These are phyloP conservation scores for Ascochyta koolunga DNA, from an alignment of 2,329 filamentous ascomycete genomes.

Conservation along the genomic window DNA sequence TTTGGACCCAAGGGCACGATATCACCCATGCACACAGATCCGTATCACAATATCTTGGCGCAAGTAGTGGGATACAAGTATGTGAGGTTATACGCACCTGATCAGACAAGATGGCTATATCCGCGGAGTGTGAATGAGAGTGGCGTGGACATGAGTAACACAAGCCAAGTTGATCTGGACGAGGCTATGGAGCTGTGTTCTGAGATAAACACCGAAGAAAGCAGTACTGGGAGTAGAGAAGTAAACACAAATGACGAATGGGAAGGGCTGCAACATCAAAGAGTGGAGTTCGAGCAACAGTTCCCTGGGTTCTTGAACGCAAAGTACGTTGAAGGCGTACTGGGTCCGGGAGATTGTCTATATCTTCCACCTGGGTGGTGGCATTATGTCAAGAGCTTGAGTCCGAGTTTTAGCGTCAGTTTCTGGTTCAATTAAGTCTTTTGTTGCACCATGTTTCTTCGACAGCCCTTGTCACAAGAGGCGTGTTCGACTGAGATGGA, in stretches of 20 bases:
- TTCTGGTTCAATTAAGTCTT: constrained; percentile 74
- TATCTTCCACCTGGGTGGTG: constrained; percentile 97
- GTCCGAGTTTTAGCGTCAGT: constrained; percentile 89
- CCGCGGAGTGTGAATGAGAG: constrained; percentile 66
- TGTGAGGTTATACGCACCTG: constrained; percentile 82
- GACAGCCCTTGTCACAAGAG: too few relatives aligned
- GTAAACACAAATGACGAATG: constrained; percentile 19
- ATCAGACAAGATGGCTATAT: constrained; percentile 61
- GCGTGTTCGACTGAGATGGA: too few relatives aligned
- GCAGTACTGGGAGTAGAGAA: constrained; percentile 26
- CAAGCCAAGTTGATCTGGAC: constrained; percentile 78
- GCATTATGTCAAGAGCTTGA: constrained; percentile 91
- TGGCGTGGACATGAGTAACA: constrained; percentile 92
- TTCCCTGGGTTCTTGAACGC: constrained; percentile 65
- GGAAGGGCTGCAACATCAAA: background rate
- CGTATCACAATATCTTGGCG: constrained; percentile 88
- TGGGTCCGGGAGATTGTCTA: constrained; percentile 81
- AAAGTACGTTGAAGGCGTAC: constrained; percentile 75
- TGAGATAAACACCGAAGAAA: constrained; percentile 26
- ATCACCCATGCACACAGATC: constrained; percentile 91
- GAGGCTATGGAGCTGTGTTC: constrained; percentile 61
- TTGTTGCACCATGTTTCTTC: background rate
- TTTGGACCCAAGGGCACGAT: constrained; percentile 87
- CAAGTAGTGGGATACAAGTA: constrained; percentile 94
- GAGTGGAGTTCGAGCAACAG: constrained; percentile 28